Conservation (phyloP, 1,284 basidiomycete genomes). For the Trichosporon sp. region DNA sequence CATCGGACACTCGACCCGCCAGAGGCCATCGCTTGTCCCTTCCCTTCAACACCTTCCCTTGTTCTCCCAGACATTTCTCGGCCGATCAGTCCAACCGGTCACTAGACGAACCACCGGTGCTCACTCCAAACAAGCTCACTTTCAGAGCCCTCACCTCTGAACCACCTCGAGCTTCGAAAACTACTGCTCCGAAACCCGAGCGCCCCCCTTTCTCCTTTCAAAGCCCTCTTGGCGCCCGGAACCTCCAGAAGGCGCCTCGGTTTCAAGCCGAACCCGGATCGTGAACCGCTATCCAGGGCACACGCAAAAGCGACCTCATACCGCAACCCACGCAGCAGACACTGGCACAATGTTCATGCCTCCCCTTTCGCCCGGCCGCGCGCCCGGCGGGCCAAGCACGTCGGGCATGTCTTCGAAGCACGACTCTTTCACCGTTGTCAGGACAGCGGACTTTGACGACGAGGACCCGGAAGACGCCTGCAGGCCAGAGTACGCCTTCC, state of each 20-base stretch:
- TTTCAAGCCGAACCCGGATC: neutral
- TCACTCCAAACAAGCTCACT: neutral
- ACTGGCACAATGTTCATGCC: neutral
- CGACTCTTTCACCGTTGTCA: neutral
- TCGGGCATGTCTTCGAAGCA: conserved; percentile 1
- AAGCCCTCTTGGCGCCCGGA: neutral
- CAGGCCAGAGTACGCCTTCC: neutral
- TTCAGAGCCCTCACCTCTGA: neutral
- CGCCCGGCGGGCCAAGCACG: neutral
- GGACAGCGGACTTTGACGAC: neutral
- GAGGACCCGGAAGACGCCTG: neutral
- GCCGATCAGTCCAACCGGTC: neutral
- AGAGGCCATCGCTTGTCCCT: neutral
- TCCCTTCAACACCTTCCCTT: neutral
- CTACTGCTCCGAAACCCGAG: neutral
- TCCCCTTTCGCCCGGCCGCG: neutral
- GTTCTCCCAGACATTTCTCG: neutral
- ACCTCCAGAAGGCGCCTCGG: neutral
- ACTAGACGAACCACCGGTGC: neutral
- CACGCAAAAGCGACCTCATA: neutral
- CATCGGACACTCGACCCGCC: conserved; percentile 7
- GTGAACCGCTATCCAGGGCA: neutral
- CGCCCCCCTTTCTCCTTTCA: neutral
- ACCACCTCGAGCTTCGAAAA: neutral
- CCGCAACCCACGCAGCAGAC: neutral